Evolutionary conservation across 352 stramenopile genomes (phyloP), one percentile per base, ranked within the genome.

Genomic region (Hyaloperonospora arabidopsidis): DNA sequence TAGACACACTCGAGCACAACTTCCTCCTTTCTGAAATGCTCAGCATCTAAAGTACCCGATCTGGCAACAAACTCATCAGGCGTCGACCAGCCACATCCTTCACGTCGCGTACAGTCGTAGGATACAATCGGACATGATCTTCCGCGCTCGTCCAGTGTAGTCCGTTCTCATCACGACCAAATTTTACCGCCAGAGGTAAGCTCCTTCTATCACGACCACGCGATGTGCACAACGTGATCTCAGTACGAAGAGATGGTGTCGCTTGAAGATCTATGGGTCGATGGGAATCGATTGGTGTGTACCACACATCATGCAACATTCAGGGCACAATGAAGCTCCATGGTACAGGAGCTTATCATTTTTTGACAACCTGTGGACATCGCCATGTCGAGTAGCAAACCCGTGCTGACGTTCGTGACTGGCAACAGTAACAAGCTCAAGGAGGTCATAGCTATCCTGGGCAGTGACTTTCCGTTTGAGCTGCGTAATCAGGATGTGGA

Each of bases 401-500:
- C 67, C n/a, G 67, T 79, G 51, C 54, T 91, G 43, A 90, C 79
- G 39, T 92, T 93, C 59, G 80, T 91, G 68, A 93, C 84, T 34
- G 82, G 84, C 55, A 94, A 95, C 69, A 63, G 64, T 60, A 93
- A 93, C 61, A 95, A 94, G 59, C 74, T 94, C 17, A 65, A 67
- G 36, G 83, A 92, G 65, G 81, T 93, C 39, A 57, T 83, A 48
- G 78, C 82, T 47, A 93, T 94, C 75, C 70, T 95, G 13, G 84
- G 82, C 22, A 50, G 65, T 6, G 74, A 90, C 64, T 90, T 98
- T 40, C 84, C 87, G 5, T 97, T 98, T 41, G 75, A 94, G 54
- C 62, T 98, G 61, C 77, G 79, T 23, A 98, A 96, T 64, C 72
- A 91, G 53, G 87, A 94, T 25, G 61, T 98, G 46, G 93, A 98